Base-by-base conservation (phyloP, 768 basidiomycete genomes). In the Xerocomus brunneocitrinus region DNA sequence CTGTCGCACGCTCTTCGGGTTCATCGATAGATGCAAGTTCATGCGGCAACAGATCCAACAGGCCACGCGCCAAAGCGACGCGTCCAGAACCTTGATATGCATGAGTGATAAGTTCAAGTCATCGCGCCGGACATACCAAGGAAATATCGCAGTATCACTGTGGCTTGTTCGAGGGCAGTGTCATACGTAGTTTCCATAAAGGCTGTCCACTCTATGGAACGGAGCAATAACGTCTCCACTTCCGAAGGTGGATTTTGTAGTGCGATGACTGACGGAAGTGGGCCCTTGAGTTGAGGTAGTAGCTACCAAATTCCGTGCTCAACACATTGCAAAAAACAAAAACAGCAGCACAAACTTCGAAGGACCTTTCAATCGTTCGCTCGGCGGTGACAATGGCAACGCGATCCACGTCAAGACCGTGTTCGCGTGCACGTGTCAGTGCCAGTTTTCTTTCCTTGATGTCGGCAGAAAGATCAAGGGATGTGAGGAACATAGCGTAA, bases 121-220 rank as follows among this genome's bases (percentile, higher is more conserved):
- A 45, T 19, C 34, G 38, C 9, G 10, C 1, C n/a, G 48, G 47
- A 69, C 83, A 30, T 64, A 94, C 95, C 84, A 24, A 98, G 79
- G 76, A 97, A 91, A 66, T 92, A 93, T 14, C 95, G 84, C 52
- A 93, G 66, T 54, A 97, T 88, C 38, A 89, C 85, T 53, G 95
- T 95, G 1, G 91, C 85, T 62, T 94, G 91, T 62, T 89, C 83
- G 8, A 98, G 72, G 0, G 94, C 95, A 6, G 84, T 84, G 10
- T 76, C 72, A 57, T 86, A 84, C 1, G 95, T 98, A 5, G 78
- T 72, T 31, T 83, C 80, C 59, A 79, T 75, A 66, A 89, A 89
- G 0, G 83, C 87, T 48, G 95, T 89, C 95, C 95, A 99, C 63
- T 98, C 95, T 46, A 98, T 85, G 0, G 91, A 89, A 19, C 94